These are phyloP conservation scores for Echria macrotheca DNA, from an alignment of 495 filamentous ascomycete species.

Conservation along the genomic window DNA sequence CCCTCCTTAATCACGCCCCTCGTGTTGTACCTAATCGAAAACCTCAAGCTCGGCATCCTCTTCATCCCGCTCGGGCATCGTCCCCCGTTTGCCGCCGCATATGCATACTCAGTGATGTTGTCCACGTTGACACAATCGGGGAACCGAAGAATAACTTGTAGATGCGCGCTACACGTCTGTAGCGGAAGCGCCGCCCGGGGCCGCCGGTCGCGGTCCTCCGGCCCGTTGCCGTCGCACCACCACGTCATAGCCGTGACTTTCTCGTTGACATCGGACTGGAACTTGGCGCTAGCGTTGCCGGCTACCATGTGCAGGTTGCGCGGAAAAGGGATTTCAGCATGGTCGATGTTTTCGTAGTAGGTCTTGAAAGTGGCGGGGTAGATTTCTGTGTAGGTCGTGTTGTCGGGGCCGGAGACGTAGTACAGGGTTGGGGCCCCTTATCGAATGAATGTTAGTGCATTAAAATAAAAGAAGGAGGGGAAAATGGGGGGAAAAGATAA, in stretches of 20 bases:
- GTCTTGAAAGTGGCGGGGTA: slow-evolving; percentile 37
- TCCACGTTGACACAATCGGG: slow-evolving; percentile 32
- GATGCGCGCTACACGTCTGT: slow-evolving; percentile 29
- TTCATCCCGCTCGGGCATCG: slow-evolving; percentile 26
- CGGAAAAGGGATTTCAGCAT: slow-evolving; percentile 75
- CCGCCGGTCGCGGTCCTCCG: slow-evolving; percentile 28
- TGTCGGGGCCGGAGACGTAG: slow-evolving; percentile 33
- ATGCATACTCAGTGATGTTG: slow-evolving; percentile 29
- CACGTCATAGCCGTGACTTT: slow-evolving; percentile 30
- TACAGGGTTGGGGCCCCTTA: slow-evolving; percentile 34
- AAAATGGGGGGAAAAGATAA: too few relatives aligned
- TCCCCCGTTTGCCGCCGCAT: slow-evolving; percentile 28
- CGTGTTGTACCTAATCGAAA: slow-evolving; percentile 29
- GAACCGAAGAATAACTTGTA: slow-evolving; percentile 32
- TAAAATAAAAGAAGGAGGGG: background rate
- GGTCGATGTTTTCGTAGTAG: slow-evolving; percentile 67
- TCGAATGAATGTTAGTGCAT: background rate
- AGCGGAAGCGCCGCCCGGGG: slow-evolving; percentile 29
- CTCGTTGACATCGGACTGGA: slow-evolving; percentile 30
- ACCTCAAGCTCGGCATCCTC: slow-evolving; percentile 28
- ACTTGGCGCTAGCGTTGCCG: slow-evolving; percentile 29
- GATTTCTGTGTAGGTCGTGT: slow-evolving; percentile 36
- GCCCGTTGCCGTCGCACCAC: slow-evolving; percentile 35
- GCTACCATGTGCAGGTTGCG: slow-evolving; percentile 39
- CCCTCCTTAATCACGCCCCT: slow-evolving; percentile 26